Percentiles rank a stretch among this genome's conserved stretches.
phyloP scores from a whole-genome alignment of 2,329 filamentous ascomycete species.

The Fusarium protoensiforme region DNA sequence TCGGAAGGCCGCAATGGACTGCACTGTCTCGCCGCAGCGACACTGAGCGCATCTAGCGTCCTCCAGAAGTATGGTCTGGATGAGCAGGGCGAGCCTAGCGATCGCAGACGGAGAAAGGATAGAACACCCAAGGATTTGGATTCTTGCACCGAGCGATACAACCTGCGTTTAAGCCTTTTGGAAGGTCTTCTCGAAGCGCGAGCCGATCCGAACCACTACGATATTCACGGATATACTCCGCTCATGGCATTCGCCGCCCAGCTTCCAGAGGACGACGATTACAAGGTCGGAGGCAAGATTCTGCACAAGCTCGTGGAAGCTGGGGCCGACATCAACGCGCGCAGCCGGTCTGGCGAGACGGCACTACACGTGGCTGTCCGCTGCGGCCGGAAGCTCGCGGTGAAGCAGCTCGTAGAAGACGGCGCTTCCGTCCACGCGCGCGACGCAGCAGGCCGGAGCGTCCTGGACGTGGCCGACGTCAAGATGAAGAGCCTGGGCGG shows the following conservation, averaged over 20 bases:
- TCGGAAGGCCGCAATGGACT: conserved; percentile 64
- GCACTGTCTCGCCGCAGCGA: conserved; percentile 67
- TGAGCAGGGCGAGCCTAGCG: conserved; percentile 14
- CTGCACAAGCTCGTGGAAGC: conserved; percentile 55
- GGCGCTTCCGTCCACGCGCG: conserved; percentile 61
- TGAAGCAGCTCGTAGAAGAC: conserved; percentile 57
- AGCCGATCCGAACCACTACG: conserved; percentile 65
- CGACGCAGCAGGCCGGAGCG: conserved; percentile 56
- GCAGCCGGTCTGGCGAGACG: conserved; percentile 66
- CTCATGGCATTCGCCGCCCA: conserved; percentile 66
- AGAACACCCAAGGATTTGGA: conserved; percentile 42
- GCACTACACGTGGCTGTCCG: conserved; percentile 65
- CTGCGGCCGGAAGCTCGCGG: conserved; percentile 63
- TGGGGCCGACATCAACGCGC: conserved; percentile 60
- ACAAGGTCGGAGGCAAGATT: conserved; percentile 58
- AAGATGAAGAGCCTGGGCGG: conserved; percentile 48
- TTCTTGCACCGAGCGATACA: conserved; percentile 47
- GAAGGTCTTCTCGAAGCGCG: conserved; percentile 48
- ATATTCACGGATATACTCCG: conserved; percentile 62
- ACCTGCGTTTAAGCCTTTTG: conserved; percentile 42
- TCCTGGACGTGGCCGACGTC: conserved; percentile 59
- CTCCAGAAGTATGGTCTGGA: conserved; percentile 46
- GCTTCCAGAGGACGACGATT: conserved; percentile 62
- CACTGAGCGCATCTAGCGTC: conserved; percentile 55
- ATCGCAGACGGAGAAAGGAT: conserved; percentile 13